Conservation (phyloP, 2,329 filamentous ascomycete genomes). For the Pseudohalonectria lignicola region DNA sequence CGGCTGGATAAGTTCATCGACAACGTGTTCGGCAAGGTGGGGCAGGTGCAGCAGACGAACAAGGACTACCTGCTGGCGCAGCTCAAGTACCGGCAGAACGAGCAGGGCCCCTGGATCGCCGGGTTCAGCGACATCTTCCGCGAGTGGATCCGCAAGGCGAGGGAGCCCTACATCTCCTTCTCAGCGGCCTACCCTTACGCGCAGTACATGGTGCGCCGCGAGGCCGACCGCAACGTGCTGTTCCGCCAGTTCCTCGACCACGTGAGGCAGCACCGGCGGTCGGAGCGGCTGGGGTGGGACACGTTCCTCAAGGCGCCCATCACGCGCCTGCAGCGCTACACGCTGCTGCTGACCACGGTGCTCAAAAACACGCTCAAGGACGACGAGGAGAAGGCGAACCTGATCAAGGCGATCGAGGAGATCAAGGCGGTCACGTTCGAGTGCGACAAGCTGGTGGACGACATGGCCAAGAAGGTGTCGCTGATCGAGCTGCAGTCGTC, state of each 20-base stretch:
- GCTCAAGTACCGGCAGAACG: slow-evolving; percentile 91
- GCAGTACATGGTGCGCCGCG: slow-evolving; percentile 70
- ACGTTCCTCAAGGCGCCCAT: slow-evolving; percentile 91
- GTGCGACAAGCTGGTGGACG: slow-evolving; percentile 84
- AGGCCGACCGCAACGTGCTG: slow-evolving; percentile 71
- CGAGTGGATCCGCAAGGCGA: slow-evolving; percentile 96
- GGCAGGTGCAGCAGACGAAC: slow-evolving; percentile 80
- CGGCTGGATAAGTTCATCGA: slow-evolving; percentile 69
- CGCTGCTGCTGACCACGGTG: slow-evolving; percentile 71
- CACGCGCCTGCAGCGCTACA: slow-evolving; percentile 83
- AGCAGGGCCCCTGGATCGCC: slow-evolving; percentile 87
- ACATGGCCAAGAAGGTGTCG: slow-evolving; percentile 83
- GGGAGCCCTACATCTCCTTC: slow-evolving; percentile 81
- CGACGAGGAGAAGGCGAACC: slow-evolving; percentile 79
- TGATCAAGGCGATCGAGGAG: slow-evolving; percentile 78
- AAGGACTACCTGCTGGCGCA: slow-evolving; percentile 87
- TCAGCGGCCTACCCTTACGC: slow-evolving; percentile 80
- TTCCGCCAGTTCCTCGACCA: slow-evolving; percentile 82
- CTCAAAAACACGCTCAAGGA: slow-evolving; percentile 75
- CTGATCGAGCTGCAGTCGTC: slow-evolving; percentile 76
- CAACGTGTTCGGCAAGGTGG: slow-evolving; percentile 84
- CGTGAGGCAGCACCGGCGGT: slow-evolving; percentile 66
- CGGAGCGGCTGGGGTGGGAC: slow-evolving; percentile 81
- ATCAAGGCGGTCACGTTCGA: slow-evolving; percentile 83
- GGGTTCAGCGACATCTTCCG: slow-evolving; percentile 96